Conservation (phyloP, 768 basidiomycete genomes). For the Omphalotus guepiniiformis region DNA sequence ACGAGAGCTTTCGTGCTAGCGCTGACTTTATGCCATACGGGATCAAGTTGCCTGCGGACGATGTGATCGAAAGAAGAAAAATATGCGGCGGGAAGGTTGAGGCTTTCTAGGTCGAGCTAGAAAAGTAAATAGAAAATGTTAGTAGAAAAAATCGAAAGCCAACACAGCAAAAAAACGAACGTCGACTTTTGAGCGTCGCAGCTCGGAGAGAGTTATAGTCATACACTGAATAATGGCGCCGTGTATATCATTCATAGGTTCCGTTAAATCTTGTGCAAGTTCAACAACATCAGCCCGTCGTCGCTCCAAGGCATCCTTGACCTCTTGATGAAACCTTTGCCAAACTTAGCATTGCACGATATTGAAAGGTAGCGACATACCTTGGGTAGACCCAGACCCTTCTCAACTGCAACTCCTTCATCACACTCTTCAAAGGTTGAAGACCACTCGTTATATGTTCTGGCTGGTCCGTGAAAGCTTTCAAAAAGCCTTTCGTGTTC, state of each 20-base stretch:
- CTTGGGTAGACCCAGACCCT: constrained; percentile 91
- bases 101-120: constrained; percentile 92
- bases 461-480: constrained; percentile 96
- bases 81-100: constrained; percentile 90
- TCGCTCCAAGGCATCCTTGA: constrained; percentile 77
- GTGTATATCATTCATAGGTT: constrained; percentile 90
- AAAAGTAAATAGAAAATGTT: neutral
- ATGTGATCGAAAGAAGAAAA: constrained; percentile 89
- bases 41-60: constrained; percentile 84
- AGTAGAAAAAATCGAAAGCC: neutral
- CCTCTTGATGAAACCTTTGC: constrained; percentile 81
- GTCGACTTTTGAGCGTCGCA: constrained; percentile 79
- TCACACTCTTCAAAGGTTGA: constrained; percentile 85
- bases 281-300: constrained; percentile 91
- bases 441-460: constrained; percentile 92
- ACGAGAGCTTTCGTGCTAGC: constrained; percentile 90
- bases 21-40: constrained; percentile 96
- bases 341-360: constrained; percentile 5
- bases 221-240: constrained; percentile 91
- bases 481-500: constrained; percentile 88
- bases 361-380: constrained; percentile 32
- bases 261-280: constrained; percentile 80
- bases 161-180: constrained; percentile 33
- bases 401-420: constrained; percentile 88
- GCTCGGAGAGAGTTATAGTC: constrained; percentile 81